Base-by-base conservation (phyloP, 2,329 filamentous ascomycete species). In the Neophaeococcomyces aloes region DNA sequence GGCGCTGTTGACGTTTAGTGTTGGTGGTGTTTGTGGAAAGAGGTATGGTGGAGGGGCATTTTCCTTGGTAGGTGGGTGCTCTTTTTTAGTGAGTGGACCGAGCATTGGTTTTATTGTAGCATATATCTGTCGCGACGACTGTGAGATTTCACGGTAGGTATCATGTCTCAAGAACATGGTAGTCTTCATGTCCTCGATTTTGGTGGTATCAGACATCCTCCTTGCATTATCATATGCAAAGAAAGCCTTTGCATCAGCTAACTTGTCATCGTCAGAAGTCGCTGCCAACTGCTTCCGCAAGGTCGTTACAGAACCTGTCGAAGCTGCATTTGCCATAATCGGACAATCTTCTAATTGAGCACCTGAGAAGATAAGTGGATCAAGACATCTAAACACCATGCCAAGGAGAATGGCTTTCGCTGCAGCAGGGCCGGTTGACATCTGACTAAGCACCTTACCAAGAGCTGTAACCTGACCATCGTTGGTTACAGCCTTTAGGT, bases 381-480 rank as follows among this genome's bases (percentile, higher is more conserved):
- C 91, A 1, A 96, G 73, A 57, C 89, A 96, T 56, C 83, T 83
- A 66, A 95, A 96, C 34, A 93, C 78, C 3, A 79, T 78, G 1
- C 87, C 86, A 21, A 94, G 73, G 3, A 98, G 71, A 38, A 95
- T 84, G 21, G 96, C 74, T 61, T 98, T 98, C 13, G 89, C 89
- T 1, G 96, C 71, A 61, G 94, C 94, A 8, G 95, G 89, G 59
- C 96, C 91, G 1, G 96, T 68, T 1, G 91, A 89, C 5, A 98
- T 65, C 48, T 86, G 83, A 2, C 89, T 88, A 21, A 98, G 72
- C 57, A 95, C 87, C 31, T 78, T 71, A 3, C 91, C 91, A 13
- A 98, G 71, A 1, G 86, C 77, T 0, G 91, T 98, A 31, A 98
- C 68, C 38, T 91, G 84, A 61, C 96, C 89, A 2, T 71, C 66